Percentiles rank a stretch among this genome's conserved stretches.
phyloP scores from a whole-genome alignment of 1,139 yeast genomes.

The Saccharomyces pastorianus region DNA sequence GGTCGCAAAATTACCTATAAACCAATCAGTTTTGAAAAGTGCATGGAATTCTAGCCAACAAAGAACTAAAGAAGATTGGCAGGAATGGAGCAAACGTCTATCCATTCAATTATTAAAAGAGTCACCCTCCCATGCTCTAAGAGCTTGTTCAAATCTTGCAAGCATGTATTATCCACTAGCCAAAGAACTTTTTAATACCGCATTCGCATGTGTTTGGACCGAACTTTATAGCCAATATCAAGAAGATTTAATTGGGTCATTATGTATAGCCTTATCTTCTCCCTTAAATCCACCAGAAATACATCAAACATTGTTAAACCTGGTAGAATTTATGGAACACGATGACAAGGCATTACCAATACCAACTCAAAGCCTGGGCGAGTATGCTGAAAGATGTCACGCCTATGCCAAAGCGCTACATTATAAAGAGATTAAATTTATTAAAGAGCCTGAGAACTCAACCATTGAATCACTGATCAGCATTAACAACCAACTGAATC shows the following conservation, averaged over 20 bases:
- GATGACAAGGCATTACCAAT: conserved; percentile 92
- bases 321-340: conserved; percentile 96
- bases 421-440: conserved; percentile 89
- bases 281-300: conserved; percentile 95
- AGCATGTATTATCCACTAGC: conserved; percentile 85
- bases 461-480: conserved; percentile 88
- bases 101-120: conserved; percentile 82
- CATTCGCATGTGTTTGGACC: conserved; percentile 94
- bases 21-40: conserved; percentile 41
- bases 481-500: conserved; percentile 90
- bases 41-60: conserved; percentile 93
- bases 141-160: conserved; percentile 90
- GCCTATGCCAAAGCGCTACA: conserved; percentile 97
- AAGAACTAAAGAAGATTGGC: conserved; percentile 93
- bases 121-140: conserved; percentile 88
- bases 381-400: conserved; percentile 90
- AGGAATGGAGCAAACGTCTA: conserved; percentile 87
- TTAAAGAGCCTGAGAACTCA: conserved; percentile 85
- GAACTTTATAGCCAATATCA: conserved; percentile 85
- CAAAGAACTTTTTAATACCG: conserved; percentile 83
- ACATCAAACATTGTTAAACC: conserved; percentile 75
- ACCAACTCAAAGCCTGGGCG: conserved; percentile 80
- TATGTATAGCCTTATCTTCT: conserved; percentile 80
- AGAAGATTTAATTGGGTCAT: conserved; percentile 78
- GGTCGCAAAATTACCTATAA: conserved; percentile 60